Conservation (phyloP, 371 early-diverging fungal genomes). For the Lichtheimia ornata region DNA sequence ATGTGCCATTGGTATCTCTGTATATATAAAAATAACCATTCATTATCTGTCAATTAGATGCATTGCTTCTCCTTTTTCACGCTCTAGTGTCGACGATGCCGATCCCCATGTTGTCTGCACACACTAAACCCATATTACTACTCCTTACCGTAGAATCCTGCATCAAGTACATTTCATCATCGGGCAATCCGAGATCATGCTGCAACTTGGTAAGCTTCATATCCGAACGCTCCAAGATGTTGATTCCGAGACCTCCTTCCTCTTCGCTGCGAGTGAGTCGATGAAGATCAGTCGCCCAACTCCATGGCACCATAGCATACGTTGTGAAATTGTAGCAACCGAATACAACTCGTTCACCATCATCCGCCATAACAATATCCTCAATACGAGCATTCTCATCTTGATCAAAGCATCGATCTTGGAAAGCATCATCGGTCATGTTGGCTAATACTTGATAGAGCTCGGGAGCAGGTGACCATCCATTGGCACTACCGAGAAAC, state of each 20-base stretch:
- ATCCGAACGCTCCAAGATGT: conserved; percentile 26
- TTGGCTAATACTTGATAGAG: conserved; percentile 22
- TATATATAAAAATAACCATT: not conserved
- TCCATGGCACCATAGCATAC: conserved; percentile 28
- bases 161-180: conserved; percentile 29
- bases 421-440: conserved; percentile 25
- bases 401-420: conserved; percentile 22
- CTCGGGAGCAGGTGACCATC: conserved; percentile 36
- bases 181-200: conserved; percentile 13
- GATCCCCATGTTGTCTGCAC: not conserved
- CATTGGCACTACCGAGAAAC: conserved; percentile 48
- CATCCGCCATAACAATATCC: conserved; percentile 14
- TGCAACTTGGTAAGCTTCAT: conserved; percentile 22
- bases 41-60: not conserved
- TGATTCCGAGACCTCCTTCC: conserved; percentile 27
- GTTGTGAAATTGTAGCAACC: conserved; percentile 31
- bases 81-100: not conserved
- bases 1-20: conserved; percentile 35
- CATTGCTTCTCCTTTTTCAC: not conserved
- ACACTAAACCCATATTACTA: not conserved
- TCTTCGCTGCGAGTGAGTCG: conserved; percentile 18
- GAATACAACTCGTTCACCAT: conserved; percentile 16
- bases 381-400: conserved; percentile 7
- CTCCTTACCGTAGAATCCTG: conserved; percentile 27
- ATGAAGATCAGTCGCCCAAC: conserved; percentile 26